Evolutionary conservation across 2,329 filamentous ascomycete genomes (phyloP).

Genomic region (Monosporascus sp.): DNA sequence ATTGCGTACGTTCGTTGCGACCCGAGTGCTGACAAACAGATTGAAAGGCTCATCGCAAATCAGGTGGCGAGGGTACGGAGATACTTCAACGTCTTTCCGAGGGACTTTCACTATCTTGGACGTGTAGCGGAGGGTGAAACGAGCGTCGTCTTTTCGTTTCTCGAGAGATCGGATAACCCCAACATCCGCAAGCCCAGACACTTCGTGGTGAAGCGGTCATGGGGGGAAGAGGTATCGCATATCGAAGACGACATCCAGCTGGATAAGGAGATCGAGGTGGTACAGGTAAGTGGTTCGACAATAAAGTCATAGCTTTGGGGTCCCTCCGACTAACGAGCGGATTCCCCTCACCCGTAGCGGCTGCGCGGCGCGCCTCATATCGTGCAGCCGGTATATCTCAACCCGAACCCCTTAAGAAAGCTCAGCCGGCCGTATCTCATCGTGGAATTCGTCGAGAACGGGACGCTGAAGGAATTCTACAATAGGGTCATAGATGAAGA

Average conservation of each 20-base stretch:
- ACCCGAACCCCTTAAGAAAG: background rate
- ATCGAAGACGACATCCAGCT: background rate
- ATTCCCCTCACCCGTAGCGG: background rate
- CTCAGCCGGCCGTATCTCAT: background rate
- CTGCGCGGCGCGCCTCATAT: background rate
- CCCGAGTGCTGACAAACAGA: no score
- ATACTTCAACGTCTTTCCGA: no score
- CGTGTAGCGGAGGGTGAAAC: no score
- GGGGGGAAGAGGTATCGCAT: background rate
- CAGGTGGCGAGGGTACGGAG: no score
- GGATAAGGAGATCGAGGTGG: background rate
- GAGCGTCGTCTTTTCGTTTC: background rate
- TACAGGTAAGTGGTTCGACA: background rate
- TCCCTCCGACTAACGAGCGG: no score
- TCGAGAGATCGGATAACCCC: background rate
- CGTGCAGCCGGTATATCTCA: background rate
- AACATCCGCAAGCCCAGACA: background rate
- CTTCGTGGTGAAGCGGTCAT: background rate
- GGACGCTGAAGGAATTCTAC: background rate
- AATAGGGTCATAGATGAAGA: background rate
- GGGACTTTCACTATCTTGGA: no score
- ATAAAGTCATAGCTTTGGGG: no score
- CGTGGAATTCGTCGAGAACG: background rate
- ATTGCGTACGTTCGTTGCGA: no score
- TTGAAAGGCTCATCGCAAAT: no score